Evolutionary conservation across 495 filamentous ascomycete species (phyloP).

Genomic region (Elasticomyces elasticus): DNA sequence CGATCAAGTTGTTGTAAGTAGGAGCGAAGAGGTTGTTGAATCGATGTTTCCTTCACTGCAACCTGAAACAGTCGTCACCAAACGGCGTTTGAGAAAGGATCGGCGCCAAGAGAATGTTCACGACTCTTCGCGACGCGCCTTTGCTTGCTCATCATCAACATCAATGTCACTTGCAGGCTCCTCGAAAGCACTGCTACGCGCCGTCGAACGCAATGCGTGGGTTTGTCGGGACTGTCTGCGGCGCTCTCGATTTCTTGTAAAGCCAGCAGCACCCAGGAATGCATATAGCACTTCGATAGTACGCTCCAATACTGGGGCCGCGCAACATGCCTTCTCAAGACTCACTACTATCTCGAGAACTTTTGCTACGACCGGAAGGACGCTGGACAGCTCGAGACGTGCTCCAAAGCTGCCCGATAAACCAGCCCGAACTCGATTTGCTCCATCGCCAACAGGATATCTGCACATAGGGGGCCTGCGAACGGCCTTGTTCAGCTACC

Average conservation of each 20-base stretch:
- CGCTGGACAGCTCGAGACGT: not conserved
- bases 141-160: not conserved
- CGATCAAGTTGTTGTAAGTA: too few relatives aligned
- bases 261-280: too few relatives aligned
- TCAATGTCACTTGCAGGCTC: not conserved
- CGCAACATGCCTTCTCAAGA: not conserved
- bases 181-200: not conserved
- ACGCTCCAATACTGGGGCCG: too few relatives aligned
- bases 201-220: not conserved
- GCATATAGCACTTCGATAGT: too few relatives aligned
- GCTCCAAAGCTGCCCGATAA: conserved; percentile 38
- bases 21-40: too few relatives aligned
- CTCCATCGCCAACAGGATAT: conserved; percentile 88
- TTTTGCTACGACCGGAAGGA: not conserved
- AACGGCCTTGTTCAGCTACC: conserved; percentile 86
- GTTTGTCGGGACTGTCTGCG: not conserved
- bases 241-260: not conserved
- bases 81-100: not conserved
- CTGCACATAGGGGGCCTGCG: conserved; percentile 84
- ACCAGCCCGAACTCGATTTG: conserved; percentile 85
- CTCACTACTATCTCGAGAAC: not conserved
- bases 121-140: not conserved
- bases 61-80: too few relatives aligned
- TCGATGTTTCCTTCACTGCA: too few relatives aligned
- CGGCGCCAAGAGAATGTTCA: not conserved